These are phyloP conservation scores for Opeltia flavorubescens DNA, from an alignment of 495 filamentous ascomycete genomes.

Conservation along the genomic window DNA sequence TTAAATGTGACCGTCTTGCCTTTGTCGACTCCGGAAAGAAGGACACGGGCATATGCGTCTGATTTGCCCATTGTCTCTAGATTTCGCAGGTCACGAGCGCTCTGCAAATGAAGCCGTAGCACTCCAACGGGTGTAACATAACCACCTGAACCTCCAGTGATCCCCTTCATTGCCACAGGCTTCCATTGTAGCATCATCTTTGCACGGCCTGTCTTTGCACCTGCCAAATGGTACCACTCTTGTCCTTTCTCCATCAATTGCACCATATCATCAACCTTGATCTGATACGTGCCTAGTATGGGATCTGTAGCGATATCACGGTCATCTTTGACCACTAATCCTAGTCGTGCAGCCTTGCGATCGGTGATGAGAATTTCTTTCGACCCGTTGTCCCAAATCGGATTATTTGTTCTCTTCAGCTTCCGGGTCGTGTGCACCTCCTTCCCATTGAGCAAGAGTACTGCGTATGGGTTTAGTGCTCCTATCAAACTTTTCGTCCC, in stretches of 20 bases:
- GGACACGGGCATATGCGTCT: constrained; percentile 79
- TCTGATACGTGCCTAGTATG: constrained; percentile 78
- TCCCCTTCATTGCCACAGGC: constrained; percentile 71
- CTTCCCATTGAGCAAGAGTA: constrained; percentile 77
- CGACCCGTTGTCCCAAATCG: constrained; percentile 77
- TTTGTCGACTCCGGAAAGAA: constrained; percentile 80
- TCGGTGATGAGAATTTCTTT: constrained; percentile 93
- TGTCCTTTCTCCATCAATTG: constrained; percentile 83
- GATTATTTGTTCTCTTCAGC: constrained; percentile 91
- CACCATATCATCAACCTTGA: constrained; percentile 85
- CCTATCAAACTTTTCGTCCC: constrained; percentile 79
- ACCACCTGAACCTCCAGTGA: constrained; percentile 60
- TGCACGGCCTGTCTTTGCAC: constrained; percentile 66
- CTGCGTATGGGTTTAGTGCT: constrained; percentile 77
- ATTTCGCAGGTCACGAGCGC: constrained; percentile 71
- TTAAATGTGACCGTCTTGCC: constrained; percentile 87
- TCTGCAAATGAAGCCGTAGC: constrained; percentile 83
- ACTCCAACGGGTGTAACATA: constrained; percentile 90
- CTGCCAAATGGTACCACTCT: constrained; percentile 86
- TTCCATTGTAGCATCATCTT: constrained; percentile 92
- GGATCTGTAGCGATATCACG: constrained; percentile 72
- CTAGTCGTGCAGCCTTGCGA: constrained; percentile 74
- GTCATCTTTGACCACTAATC: constrained; percentile 89
- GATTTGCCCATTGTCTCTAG: constrained; percentile 93
- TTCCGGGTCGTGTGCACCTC: constrained; percentile 73